Percentiles rank a stretch among this genome's conserved stretches.
Conservation (phyloP, 2,329 filamentous ascomycete species). For the Ophiostoma sp. region DNA sequence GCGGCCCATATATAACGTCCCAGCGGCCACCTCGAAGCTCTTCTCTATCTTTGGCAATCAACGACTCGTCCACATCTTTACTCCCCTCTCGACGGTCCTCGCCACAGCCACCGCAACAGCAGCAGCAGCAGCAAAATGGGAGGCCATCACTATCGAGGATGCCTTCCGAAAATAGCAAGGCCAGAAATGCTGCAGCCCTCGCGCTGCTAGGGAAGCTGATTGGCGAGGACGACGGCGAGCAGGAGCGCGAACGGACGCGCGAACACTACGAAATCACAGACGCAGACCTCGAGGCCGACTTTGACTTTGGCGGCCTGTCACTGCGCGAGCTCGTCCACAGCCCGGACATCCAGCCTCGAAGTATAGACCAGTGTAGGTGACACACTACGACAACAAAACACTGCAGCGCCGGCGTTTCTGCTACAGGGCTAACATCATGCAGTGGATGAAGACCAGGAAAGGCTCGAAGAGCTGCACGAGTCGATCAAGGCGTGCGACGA, state of each 20-base stretch:
- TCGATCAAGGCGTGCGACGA: conserved; percentile 90
- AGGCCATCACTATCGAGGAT: conserved; percentile 51
- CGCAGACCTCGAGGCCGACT: conserved; percentile 56
- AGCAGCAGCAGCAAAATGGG: conserved; percentile 52
- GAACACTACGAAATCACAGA: conserved; percentile 35
- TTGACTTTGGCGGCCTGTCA: conserved; percentile 74
- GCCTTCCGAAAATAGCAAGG: conserved; percentile 32
- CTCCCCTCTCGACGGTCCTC: conserved; percentile 51
- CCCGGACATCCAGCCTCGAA: background rate
- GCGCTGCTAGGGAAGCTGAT: conserved; percentile 57
- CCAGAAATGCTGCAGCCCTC: conserved; percentile 61
- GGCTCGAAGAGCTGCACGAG: conserved; percentile 83
- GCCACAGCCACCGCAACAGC: background rate
- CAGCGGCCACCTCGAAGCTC: conserved; percentile 70
- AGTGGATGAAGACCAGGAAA: conserved; percentile 76
- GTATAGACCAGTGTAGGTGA: background rate
- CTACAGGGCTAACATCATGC: conserved; percentile 4
- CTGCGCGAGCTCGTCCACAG: conserved; percentile 61
- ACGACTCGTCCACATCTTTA: conserved; percentile 70
- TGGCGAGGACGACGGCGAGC: conserved; percentile 22
- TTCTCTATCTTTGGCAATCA: conserved; percentile 61
- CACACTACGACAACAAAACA: too few species aligned
- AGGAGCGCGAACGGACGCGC: conserved; percentile 13
- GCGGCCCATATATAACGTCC: conserved; percentile 63
- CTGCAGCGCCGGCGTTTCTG: background rate